These are phyloP conservation scores for Oryza meridionalis DNA, from an alignment of 176 grass and related monocot species.

Conservation along the genomic window DNA sequence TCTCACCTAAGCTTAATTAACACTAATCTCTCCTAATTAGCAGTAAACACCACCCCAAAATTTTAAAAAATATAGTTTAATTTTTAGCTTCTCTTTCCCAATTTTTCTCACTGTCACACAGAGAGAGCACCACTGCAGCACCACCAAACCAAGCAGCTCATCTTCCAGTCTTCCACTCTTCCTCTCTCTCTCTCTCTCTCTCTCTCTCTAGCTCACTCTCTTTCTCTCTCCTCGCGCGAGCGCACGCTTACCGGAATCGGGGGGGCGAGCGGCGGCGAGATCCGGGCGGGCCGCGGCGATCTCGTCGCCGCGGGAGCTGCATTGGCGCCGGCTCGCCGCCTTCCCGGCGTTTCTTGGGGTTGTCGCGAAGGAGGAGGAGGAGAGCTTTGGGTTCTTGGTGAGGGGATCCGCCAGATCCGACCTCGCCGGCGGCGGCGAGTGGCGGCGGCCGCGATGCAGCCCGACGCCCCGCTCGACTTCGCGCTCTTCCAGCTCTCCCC, in stretches of 20 bases:
- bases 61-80: too few species aligned
- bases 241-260: slow-evolving; percentile 43
- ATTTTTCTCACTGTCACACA: slow-evolving; percentile 11
- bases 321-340: slow-evolving; percentile 38
- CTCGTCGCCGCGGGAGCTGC: slow-evolving; percentile 44
- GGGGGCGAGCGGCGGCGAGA: slow-evolving; percentile 39
- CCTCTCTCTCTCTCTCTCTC: slow-evolving; percentile 21
- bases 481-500: slow-evolving; percentile 97
- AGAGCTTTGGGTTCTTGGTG: not conserved
- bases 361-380: not conserved
- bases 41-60: too few species aligned
- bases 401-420: slow-evolving; percentile 59
- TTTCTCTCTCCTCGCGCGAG: not conserved
- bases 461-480: slow-evolving; percentile 72
- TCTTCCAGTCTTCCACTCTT: slow-evolving; percentile 36
- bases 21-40: too few species aligned
- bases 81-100: slow-evolving; percentile 1
- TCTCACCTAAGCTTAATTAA: not conserved
- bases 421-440: slow-evolving; percentile 1
- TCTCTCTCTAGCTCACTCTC: slow-evolving; percentile 4
- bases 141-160: slow-evolving; percentile 38
- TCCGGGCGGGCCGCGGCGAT: slow-evolving; percentile 43
- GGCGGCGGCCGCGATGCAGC: slow-evolving; percentile 57
- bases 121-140: slow-evolving; percentile 21
- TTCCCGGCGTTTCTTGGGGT: slow-evolving; percentile 34